Evolutionary conservation across 192 early-diverging fungal genomes (phyloP), one percentile per base, ranked within the genome.

Genomic region (Coemansia furcata): DNA sequence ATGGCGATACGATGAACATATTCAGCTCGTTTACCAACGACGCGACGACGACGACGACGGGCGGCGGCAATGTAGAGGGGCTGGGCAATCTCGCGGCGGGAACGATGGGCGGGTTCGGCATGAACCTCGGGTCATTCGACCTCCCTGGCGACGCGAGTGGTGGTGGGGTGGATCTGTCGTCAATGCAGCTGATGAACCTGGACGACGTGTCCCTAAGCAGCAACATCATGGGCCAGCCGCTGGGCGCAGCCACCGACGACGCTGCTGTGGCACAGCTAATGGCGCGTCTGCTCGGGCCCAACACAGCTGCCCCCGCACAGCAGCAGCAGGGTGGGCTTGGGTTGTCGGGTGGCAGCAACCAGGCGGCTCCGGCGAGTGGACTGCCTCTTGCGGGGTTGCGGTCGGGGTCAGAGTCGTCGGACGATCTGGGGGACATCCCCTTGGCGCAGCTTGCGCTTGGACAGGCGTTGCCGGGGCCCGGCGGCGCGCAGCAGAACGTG

Each of bases 391-490:
- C 54, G 5, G 54, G 54, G 15, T 6, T 32, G 14, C 26, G 54
- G 17, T 30, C 54, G 6, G 54, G 54, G 15, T 80, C 77, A 26
- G 68, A 67, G 66, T 80, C 77, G 2, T 80, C 77, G 0, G 72
- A 74, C 36, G 77, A 80, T 3, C 72, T 80, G 77, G 77, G 77
- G 55, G 77, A 80, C 43, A 74, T 80, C 21, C 77, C 77, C 11
- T 26, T 80, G 49, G 77, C 77, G 9, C 77, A 80, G n/a, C 50
- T 80, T 23, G 69, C 72, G 2, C 62, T 74, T 26, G 54, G 54
- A 6, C 54, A 57, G 30, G 6, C 32, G 1, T 6, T 35, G 54
- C 12, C 54, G 10, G 12, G 30, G 6, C 11, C 30, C 4, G 54
- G n/a, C n/a, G 15, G 14, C 4, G 23, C 23, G 23, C 54, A 32